These are phyloP conservation scores for Corynespora cassiicola DNA, from an alignment of 2,329 filamentous ascomycete genomes.

Conservation along the genomic window DNA sequence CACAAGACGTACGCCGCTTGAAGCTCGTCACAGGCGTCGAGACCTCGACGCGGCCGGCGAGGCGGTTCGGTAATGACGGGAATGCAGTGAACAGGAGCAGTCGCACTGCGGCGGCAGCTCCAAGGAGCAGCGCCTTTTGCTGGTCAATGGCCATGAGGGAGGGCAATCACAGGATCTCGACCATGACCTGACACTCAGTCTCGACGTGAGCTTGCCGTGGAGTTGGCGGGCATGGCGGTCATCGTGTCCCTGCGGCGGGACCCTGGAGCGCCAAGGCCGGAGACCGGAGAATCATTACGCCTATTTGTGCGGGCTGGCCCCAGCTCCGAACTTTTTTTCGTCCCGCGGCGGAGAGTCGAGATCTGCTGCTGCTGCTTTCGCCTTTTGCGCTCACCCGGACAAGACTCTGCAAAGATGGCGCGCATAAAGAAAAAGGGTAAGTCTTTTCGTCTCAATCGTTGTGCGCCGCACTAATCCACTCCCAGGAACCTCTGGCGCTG, in stretches of 20 bases:
- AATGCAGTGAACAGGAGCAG: constrained; percentile 82
- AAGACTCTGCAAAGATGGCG: constrained; percentile 34
- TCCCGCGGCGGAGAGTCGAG: constrained; percentile 16
- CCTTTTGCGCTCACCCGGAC: constrained; percentile 4
- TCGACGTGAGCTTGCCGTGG: constrained; percentile 6
- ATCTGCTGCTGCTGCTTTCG: neutral
- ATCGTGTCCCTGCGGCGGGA: constrained; percentile 8
- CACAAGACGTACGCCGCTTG: constrained; percentile 77
- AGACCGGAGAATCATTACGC: constrained; percentile 17
- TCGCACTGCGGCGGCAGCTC: constrained; percentile 77
- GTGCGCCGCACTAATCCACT: constrained; percentile 20
- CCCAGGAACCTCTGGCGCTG: constrained; percentile 80
- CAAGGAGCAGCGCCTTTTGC: constrained; percentile 73
- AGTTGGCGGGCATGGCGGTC: constrained; percentile 7
- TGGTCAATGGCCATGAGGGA: constrained; percentile 59
- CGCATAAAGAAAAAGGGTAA: constrained; percentile 69
- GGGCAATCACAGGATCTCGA: constrained; percentile 11
- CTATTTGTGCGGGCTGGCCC: constrained; percentile 24
- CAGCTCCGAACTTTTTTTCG: constrained; percentile 40
- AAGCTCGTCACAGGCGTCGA: constrained; percentile 98
- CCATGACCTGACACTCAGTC: too few relatives aligned
- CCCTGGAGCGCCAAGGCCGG: constrained; percentile 29
- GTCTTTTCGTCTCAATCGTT: constrained; percentile 18
- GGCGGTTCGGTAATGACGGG: constrained; percentile 80
- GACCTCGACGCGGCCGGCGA: constrained; percentile 92